phyloP scores from a whole-genome alignment of 441 rosid species.

The Croton laevigatus region DNA sequence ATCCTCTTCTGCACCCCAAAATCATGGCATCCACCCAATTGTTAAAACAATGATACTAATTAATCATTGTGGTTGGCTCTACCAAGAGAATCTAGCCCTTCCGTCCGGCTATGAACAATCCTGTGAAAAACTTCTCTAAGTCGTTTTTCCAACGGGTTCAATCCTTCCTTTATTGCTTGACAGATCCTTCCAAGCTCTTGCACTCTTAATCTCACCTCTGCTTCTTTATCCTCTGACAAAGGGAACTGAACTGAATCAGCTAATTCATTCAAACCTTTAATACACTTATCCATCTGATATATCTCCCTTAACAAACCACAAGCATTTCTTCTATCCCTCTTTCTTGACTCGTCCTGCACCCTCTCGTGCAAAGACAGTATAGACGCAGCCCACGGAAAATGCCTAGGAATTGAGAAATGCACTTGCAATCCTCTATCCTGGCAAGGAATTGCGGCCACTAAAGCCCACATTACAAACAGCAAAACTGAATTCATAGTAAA shows the following conservation, averaged over 20 bases:
- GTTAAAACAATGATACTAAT: neutral
- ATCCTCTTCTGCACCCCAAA: slow-evolving; percentile 3
- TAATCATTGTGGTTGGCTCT: slow-evolving; percentile 23
- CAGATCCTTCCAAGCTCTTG: slow-evolving; percentile 48
- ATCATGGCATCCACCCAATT: neutral
- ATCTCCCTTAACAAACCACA: slow-evolving; percentile 84
- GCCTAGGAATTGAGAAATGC: slow-evolving; percentile 66
- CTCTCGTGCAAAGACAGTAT: slow-evolving; percentile 60
- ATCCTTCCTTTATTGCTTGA: slow-evolving; percentile 52
- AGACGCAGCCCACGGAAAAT: slow-evolving; percentile 57
- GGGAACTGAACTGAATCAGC: slow-evolving; percentile 72
- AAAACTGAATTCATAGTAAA: slow-evolving; percentile 64
- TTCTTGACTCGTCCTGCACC: slow-evolving; percentile 77
- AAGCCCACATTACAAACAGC: slow-evolving; percentile 81
- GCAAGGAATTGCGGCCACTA: slow-evolving; percentile 90
- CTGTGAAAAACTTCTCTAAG: slow-evolving; percentile 81
- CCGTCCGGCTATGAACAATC: slow-evolving; percentile 78
- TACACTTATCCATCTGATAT: slow-evolving; percentile 58
- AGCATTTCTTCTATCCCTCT: slow-evolving; percentile 67
- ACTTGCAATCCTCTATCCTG: slow-evolving; percentile 87
- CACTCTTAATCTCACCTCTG: slow-evolving; percentile 56
- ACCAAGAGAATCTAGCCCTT: slow-evolving; percentile 62
- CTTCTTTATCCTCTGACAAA: slow-evolving; percentile 55
- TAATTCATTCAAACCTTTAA: slow-evolving; percentile 59
- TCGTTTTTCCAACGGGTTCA: slow-evolving; percentile 74